These are phyloP conservation scores for Suillus bovinus DNA, from an alignment of 768 basidiomycete genomes.

Conservation along the genomic window DNA sequence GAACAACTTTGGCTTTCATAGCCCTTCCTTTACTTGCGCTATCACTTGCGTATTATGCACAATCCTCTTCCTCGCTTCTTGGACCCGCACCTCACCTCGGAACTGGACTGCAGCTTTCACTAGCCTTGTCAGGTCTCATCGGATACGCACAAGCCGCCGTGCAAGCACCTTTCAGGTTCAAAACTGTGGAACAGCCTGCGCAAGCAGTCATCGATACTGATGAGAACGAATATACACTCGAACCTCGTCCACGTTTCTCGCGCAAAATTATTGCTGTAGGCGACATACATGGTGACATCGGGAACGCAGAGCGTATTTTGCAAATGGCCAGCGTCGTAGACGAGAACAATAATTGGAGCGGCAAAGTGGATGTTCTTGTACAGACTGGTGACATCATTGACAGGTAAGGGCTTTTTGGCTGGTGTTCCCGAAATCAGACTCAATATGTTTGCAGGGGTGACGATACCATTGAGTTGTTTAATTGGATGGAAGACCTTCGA, in stretches of 20 bases:
- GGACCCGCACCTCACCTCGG: slow-evolving; percentile 34
- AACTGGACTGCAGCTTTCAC: slow-evolving; percentile 21
- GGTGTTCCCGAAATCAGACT: slow-evolving; percentile 11
- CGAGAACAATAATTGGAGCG: slow-evolving; percentile 75
- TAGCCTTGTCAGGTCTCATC: slow-evolving; percentile 27
- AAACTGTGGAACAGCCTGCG: slow-evolving; percentile 12
- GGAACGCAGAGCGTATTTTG: slow-evolving; percentile 78
- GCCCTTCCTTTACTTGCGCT: slow-evolving; percentile 27
- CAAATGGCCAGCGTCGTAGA: slow-evolving; percentile 80
- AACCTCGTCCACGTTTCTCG: slow-evolving; percentile 34
- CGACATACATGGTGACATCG: slow-evolving; percentile 88
- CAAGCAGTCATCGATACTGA: slow-evolving; percentile 11
- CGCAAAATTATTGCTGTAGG: slow-evolving; percentile 83
- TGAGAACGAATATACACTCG: background rate
- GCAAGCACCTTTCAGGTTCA: slow-evolving; percentile 22
- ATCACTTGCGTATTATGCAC: slow-evolving; percentile 31
- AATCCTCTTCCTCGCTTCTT: slow-evolving; percentile 32
- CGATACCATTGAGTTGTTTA: slow-evolving; percentile 85
- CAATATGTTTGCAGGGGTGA: slow-evolving; percentile 58
- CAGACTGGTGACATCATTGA: slow-evolving; percentile 98
- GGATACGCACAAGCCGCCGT: slow-evolving; percentile 24
- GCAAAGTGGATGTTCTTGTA: slow-evolving; percentile 81
- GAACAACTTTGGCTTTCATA: slow-evolving; percentile 20
- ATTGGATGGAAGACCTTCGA: slow-evolving; percentile 82
- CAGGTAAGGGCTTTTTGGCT: slow-evolving; percentile 48